These are phyloP conservation scores for Suhomyces maxii DNA, from an alignment of 1,139 yeast genomes.

Conservation along the genomic window DNA sequence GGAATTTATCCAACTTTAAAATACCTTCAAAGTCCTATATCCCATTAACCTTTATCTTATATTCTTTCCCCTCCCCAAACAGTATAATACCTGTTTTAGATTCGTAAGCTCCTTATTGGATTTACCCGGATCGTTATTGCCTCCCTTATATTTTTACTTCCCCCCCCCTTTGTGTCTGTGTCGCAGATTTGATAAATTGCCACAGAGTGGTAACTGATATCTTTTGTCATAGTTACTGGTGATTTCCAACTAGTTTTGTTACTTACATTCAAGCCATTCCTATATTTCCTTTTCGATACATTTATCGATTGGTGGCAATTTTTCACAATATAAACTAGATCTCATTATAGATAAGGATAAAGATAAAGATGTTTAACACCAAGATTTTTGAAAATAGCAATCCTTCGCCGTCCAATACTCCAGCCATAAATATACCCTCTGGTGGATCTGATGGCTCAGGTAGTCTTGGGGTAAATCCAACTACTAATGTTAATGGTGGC, in stretches of 20 bases:
- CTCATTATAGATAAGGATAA: neutral
- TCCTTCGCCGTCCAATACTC: constrained; percentile 16
- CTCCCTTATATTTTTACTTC: neutral
- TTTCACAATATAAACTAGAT: no score
- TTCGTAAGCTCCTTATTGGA: neutral
- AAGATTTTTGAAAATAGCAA: constrained; percentile 17
- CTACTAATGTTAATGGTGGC: neutral
- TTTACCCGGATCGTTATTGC: neutral
- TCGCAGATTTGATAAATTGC: neutral
- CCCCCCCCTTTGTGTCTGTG: neutral
- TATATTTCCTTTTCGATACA: neutral
- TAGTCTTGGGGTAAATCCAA: neutral
- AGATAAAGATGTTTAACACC: constrained; percentile 18
- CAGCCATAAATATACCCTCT: constrained; percentile 21
- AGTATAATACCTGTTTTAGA: neutral
- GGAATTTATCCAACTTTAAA: no score
- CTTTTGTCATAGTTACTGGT: neutral
- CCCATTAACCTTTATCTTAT: neutral
- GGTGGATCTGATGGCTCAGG: constrained; percentile 6
- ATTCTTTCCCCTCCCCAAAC: no score
- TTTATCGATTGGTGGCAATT: neutral
- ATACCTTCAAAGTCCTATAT: no score
- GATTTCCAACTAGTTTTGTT: neutral
- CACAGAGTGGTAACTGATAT: neutral
- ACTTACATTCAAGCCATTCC: neutral